Percentiles rank a stretch among this genome's conserved stretches.
These are phyloP conservation scores for Fraxinus latifolia DNA, from an alignment of 305 asterid genomes.

Conservation along the genomic window DNA sequence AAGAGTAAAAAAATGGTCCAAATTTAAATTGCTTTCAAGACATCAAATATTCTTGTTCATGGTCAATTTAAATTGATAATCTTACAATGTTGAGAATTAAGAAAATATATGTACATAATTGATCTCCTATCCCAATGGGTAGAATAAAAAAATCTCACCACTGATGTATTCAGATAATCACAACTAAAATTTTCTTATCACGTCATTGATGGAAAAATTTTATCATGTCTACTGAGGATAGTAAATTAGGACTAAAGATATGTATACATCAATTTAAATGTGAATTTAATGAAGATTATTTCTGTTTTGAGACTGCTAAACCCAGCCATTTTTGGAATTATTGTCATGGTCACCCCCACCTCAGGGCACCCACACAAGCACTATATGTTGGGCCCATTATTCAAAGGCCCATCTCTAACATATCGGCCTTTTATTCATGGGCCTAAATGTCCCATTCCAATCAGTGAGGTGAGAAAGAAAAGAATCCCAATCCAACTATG, in stretches of 20 bases:
- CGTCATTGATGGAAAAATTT: no score
- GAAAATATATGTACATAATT: no score
- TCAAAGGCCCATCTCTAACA: not conserved
- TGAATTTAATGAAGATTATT: not conserved
- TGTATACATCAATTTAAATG: not conserved
- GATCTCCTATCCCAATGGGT: no score
- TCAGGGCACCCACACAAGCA: not conserved
- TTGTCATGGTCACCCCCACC: no score
- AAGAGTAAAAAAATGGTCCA: not conserved
- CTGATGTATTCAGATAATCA: no score
- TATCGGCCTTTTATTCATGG: not conserved
- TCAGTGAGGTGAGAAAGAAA: not conserved
- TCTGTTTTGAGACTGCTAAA: not conserved
- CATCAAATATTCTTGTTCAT: not conserved
- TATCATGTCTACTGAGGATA: no score
- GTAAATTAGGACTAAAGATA: no score
- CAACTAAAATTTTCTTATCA: no score
- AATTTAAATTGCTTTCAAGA: not conserved
- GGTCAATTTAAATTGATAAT: not conserved
- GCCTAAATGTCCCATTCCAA: not conserved
- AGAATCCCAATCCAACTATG: not conserved
- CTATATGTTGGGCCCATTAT: not conserved
- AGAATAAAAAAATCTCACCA: no score
- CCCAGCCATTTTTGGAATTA: no score
- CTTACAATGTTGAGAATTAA: not conserved